A percentile compares a stretch with the other conserved stretches of the same genome.
phyloP scores from a whole-genome alignment of 208 protist species.

The Crithidia expoeki region DNA sequence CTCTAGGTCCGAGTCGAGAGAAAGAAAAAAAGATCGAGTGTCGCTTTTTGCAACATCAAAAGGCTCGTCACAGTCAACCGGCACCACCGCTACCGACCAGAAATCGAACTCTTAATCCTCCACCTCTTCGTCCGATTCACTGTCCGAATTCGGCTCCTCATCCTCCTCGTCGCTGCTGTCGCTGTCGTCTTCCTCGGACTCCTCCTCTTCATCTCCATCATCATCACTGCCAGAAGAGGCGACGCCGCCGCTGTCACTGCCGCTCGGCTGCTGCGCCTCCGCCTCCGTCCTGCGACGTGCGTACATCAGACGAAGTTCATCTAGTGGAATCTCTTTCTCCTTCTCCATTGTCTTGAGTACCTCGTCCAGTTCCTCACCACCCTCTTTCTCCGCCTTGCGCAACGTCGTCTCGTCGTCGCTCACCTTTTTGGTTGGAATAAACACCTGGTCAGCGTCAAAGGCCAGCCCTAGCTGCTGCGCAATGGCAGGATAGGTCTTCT shows the following conservation, averaged over 20 bases:
- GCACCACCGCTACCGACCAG: too few relatives aligned
- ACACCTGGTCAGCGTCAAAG: constrained; percentile 75
- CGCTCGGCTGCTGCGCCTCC: constrained; percentile 29
- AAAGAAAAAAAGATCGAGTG: too few relatives aligned
- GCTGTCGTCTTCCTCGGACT: constrained; percentile 41
- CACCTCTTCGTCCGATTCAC: constrained; percentile 24
- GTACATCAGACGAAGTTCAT: constrained; percentile 81
- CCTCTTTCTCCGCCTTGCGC: constrained; percentile 63
- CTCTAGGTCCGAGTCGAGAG: too few relatives aligned
- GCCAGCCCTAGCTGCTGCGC: constrained; percentile 55
- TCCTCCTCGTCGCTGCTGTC: constrained; percentile 17
- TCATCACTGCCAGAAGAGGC: neutral
- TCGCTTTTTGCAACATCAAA: too few relatives aligned
- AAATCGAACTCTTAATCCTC: constrained; percentile 9
- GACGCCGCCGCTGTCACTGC: constrained; percentile 29
- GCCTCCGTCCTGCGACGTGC: constrained; percentile 28
- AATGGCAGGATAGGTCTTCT: constrained; percentile 48
- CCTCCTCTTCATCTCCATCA: constrained; percentile 28
- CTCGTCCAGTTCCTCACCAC: constrained; percentile 65
- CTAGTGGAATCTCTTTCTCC: constrained; percentile 83
- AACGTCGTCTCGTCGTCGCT: constrained; percentile 88
- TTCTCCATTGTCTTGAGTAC: constrained; percentile 77
- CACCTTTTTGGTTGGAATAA: constrained; percentile 71
- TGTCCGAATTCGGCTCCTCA: constrained; percentile 17
- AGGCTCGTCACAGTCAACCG: too few relatives aligned